Base-by-base conservation (phyloP, 345 rosid species). In the Punica granatum region DNA sequence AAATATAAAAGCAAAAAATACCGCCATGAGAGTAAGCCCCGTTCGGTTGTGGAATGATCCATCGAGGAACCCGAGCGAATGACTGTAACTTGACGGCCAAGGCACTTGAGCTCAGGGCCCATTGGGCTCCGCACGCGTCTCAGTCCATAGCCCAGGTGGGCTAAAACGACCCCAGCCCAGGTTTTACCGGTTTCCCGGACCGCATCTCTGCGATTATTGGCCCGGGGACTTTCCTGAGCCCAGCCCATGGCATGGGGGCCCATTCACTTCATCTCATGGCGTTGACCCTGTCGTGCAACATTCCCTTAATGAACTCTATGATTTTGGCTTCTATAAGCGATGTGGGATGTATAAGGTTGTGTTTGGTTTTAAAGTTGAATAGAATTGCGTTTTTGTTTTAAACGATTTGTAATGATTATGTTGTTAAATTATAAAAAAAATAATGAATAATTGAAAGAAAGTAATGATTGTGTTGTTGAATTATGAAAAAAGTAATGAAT, bases 61-160 rank as follows among this genome's bases (percentile, higher is more conserved):
- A 14, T 43, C 16, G n/a, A 2, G 2, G 0, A 33, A 30, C 33
- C 46, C n/a, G n/a, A 21, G 70, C 43, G 77, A 65, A 69, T 74
- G 8, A 69, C 73, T 39, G 67, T 48, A 16, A n/a, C n/a, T 28
- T 5, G 0, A 7, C 42, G 67, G 73, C 73, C 18, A 65, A 0
- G 2, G 26, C 11, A 14, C 2, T 33, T 51, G 31, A 0, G 43
- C 31, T 2, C 21, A n/a, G 41, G 23, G 30, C 21, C 32, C 12
- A 61, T 0, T 10, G 58, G 66, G 73, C 69, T 69, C 69, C 73
- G 11, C 76, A 58, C 44, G n/a, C n/a, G 69, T 69, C 76, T 73
- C 69, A 44, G 73, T 69, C 76, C 42, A 69, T 1, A 63, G 33
- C 44, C 58, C 67, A n/a, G 56, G 10, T 8, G 0, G 51, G 49